Percentiles rank a stretch among this genome's conserved stretches.
phyloP scores from a whole-genome alignment of 2,329 filamentous ascomycete genomes.

The Fusarium proliferatum region DNA sequence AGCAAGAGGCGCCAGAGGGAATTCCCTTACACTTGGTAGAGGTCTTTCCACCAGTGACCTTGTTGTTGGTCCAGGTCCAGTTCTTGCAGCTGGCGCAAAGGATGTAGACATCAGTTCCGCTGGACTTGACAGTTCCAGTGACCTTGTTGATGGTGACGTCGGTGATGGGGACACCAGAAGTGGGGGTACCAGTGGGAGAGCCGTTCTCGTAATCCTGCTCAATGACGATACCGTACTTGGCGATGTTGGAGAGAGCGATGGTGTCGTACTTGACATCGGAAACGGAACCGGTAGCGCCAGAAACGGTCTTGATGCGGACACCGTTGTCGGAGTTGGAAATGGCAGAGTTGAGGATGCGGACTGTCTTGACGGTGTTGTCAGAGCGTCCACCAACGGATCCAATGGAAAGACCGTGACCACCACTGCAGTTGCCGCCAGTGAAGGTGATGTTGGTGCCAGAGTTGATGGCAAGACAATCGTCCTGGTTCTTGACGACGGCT shows the following conservation, averaged over 20 bases:
- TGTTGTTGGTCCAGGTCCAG: slow-evolving; percentile 64
- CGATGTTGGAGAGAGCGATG: slow-evolving; percentile 56
- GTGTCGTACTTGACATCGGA: slow-evolving; percentile 56
- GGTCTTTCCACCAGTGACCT: slow-evolving; percentile 63
- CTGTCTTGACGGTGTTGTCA: slow-evolving; percentile 63
- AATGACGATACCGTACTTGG: slow-evolving; percentile 54
- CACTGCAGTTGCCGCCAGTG: slow-evolving; percentile 56
- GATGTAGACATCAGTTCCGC: slow-evolving; percentile 60
- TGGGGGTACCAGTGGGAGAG: slow-evolving; percentile 57
- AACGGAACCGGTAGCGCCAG: slow-evolving; percentile 57
- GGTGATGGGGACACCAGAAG: slow-evolving; percentile 64
- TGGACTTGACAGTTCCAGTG: slow-evolving; percentile 54
- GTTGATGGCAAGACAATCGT: slow-evolving; percentile 70
- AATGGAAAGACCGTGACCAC: slow-evolving; percentile 58
- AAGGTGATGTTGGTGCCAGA: slow-evolving; percentile 62
- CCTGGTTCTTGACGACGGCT: slow-evolving; percentile 68
- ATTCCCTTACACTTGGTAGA: slow-evolving; percentile 43
- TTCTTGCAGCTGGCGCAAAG: slow-evolving; percentile 62
- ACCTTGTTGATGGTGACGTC: slow-evolving; percentile 57
- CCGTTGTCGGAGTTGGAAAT: slow-evolving; percentile 66
- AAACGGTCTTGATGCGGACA: slow-evolving; percentile 62
- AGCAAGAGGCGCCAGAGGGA: slow-evolving; percentile 43
- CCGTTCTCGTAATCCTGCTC: slow-evolving; percentile 62
- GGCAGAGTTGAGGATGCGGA: slow-evolving; percentile 61
- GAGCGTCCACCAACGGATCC: slow-evolving; percentile 59